These are phyloP conservation scores for Phlyctochytrium planicorne DNA, from an alignment of 192 early-diverging fungal genomes.

Conservation along the genomic window DNA sequence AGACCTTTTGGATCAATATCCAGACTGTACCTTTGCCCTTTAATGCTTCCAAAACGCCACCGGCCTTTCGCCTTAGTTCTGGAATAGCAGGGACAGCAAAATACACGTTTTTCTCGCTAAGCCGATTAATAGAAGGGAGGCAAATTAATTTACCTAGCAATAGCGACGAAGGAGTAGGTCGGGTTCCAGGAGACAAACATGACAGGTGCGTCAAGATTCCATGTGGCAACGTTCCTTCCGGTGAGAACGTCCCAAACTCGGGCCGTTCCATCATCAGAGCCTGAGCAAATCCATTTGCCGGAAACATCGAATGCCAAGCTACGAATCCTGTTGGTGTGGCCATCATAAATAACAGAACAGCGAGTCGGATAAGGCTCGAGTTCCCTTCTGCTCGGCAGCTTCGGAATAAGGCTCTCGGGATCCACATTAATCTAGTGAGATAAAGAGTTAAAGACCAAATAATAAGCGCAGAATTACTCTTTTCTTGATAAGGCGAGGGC, in stretches of 20 bases:
- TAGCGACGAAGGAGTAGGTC: constrained; percentile 31
- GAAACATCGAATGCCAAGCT: constrained; percentile 84
- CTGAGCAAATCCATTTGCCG: constrained; percentile 85
- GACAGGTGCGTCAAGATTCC: constrained; percentile 70
- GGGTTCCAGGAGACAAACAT: constrained; percentile 88
- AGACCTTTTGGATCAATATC: too few species aligned
- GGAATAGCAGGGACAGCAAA: too few species aligned
- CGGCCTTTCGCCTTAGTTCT: too few species aligned
- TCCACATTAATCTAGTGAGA: constrained; percentile 71
- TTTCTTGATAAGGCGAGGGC: constrained; percentile 86
- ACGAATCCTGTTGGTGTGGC: constrained; percentile 82
- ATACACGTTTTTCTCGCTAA: too few species aligned
- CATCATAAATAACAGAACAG: constrained; percentile 73
- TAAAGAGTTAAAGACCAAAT: not conserved
- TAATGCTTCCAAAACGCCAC: too few species aligned
- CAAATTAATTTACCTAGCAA: not conserved
- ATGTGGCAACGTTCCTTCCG: constrained; percentile 79
- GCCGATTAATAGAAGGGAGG: too few species aligned
- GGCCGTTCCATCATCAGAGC: constrained; percentile 86
- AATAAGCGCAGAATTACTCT: constrained; percentile 38
- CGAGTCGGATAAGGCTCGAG: constrained; percentile 90
- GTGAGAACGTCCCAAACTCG: constrained; percentile 90
- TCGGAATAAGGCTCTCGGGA: constrained; percentile 90
- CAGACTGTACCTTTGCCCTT: too few species aligned
- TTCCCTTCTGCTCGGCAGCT: constrained; percentile 92